Evolutionary conservation across 106 monocot species (phyloP).

Genomic region (Cymbidium sinense): DNA sequence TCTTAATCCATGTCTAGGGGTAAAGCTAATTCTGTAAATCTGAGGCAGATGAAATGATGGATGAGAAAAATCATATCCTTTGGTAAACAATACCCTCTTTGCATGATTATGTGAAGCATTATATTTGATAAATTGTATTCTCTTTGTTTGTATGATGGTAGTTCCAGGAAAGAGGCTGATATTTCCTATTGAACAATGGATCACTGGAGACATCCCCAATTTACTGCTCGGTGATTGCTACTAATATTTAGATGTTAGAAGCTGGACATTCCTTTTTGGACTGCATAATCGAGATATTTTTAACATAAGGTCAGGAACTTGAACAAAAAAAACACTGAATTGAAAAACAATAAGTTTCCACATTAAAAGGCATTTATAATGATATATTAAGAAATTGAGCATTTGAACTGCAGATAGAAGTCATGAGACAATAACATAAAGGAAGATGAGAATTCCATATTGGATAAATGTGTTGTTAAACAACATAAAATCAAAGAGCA

Average conservation of each 20-base stretch:
- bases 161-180: constrained; percentile 51
- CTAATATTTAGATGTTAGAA: neutral
- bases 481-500: neutral
- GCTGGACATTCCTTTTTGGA: neutral
- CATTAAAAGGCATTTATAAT: neutral
- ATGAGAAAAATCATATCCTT: constrained; percentile 23
- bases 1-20: constrained; percentile 21
- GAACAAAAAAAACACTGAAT: neutral
- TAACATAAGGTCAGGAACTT: neutral
- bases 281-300: neutral
- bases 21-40: constrained; percentile 25
- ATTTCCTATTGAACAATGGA: constrained; percentile 65
- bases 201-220: constrained; percentile 59
- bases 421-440: neutral
- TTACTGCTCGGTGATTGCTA: neutral
- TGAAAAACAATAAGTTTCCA: neutral
- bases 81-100: constrained; percentile 15
- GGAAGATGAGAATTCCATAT: neutral
- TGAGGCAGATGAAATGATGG: constrained; percentile 30
- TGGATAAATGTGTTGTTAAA: neutral
- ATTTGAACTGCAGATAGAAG: constrained; percentile 2
- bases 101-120: constrained; percentile 21
- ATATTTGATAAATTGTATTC: constrained; percentile 31
- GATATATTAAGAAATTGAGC: neutral
- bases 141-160: constrained; percentile 33